These are phyloP conservation scores for Cyclotella cryptica DNA, from an alignment of 108 stramenopile genomes.

Conservation along the genomic window DNA sequence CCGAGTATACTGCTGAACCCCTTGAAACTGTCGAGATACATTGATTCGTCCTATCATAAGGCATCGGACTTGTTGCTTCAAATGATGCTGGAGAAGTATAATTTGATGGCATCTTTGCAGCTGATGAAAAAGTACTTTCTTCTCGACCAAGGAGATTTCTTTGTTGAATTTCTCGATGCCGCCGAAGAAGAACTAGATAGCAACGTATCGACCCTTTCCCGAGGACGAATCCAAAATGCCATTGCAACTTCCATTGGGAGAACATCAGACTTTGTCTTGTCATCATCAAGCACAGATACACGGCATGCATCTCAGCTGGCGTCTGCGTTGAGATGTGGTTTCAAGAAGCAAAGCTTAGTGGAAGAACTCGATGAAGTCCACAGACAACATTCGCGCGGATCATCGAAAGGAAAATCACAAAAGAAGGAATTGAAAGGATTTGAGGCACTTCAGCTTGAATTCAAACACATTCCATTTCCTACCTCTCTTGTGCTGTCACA, in stretches of 20 bases:
- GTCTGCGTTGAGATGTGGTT: conserved; percentile 58
- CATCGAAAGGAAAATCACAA: conserved; percentile 54
- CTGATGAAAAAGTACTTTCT: conserved; percentile 96
- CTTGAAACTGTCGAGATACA: conserved; percentile 59
- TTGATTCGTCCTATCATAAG: conserved; percentile 71
- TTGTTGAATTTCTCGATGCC: conserved; percentile 93
- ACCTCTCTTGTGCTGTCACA: conserved; percentile 88
- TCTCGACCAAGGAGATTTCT: conserved; percentile 98
- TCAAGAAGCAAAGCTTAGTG: conserved; percentile 65
- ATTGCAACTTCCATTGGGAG: conserved; percentile 63
- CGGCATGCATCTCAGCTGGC: conserved; percentile 43
- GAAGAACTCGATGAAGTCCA: conserved; percentile 69
- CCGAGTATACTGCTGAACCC: conserved; percentile 41
- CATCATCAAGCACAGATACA: neutral
- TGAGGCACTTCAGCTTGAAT: conserved; percentile 90
- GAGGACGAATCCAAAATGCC: conserved; percentile 87
- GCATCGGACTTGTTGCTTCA: conserved; percentile 78
- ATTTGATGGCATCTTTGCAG: conserved; percentile 70
- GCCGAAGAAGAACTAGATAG: conserved; percentile 90
- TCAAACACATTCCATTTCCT: conserved; percentile 88
- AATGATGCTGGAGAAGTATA: conserved; percentile 69
- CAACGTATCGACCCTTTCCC: conserved; percentile 58
- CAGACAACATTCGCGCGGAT: conserved; percentile 39
- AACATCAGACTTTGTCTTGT: conserved; percentile 23
- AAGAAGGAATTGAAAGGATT: conserved; percentile 79